Conservation (phyloP, 2,329 filamentous ascomycete species). For the Stachybotrys echinatus region DNA sequence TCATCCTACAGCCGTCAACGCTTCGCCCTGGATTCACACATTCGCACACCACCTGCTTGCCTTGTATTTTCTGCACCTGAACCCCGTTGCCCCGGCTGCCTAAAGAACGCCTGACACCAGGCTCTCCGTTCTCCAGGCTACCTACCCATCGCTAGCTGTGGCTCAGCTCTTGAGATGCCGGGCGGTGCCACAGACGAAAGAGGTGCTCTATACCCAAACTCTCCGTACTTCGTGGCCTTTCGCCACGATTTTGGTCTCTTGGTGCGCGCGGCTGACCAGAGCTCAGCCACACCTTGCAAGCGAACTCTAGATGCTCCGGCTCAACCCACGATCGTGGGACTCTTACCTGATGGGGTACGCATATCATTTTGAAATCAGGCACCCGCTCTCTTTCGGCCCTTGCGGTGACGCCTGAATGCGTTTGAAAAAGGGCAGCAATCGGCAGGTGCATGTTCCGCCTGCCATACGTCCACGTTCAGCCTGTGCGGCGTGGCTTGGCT, state of each 20-base stretch:
- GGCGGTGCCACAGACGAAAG: too few species aligned
- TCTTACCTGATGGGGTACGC: not conserved
- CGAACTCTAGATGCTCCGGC: not conserved
- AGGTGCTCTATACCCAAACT: too few species aligned
- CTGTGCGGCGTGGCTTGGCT: not conserved
- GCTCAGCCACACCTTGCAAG: not conserved
- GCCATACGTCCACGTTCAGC: not conserved
- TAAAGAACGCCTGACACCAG: not conserved
- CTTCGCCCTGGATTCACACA: not conserved
- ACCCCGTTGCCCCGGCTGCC: too few species aligned
- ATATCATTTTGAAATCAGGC: not conserved
- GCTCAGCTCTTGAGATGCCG: not conserved
- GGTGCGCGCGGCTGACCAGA: not conserved
- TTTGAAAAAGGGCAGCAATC: not conserved
- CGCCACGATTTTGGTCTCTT: not conserved
- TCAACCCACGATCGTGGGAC: not conserved
- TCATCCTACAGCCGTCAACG: not conserved
- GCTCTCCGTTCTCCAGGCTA: not conserved
- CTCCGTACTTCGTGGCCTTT: too few species aligned
- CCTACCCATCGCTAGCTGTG: not conserved
- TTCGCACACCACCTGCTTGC: too few species aligned
- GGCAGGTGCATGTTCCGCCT: not conserved
- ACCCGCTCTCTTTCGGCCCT: not conserved
- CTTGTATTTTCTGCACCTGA: not conserved
- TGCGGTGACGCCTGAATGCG: not conserved